Percentiles rank a stretch among this genome's conserved stretches.
Evolutionary conservation across 73 alveolate genomes (phyloP).

Genomic region (Blepharisma japonicum): DNA sequence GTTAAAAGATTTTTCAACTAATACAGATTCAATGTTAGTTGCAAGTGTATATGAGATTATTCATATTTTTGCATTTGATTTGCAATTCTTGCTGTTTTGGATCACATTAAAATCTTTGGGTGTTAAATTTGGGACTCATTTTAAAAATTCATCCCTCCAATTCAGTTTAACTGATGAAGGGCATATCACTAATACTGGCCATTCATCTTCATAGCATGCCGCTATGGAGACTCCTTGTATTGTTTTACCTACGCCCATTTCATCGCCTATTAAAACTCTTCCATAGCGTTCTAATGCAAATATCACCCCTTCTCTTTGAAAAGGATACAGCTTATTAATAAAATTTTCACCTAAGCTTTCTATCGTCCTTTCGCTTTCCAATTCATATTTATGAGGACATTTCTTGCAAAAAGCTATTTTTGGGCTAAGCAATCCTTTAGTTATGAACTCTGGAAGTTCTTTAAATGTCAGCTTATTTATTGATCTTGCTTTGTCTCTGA

Average conservation of each 20-base stretch:
- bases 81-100: constrained; percentile 54
- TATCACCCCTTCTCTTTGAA: constrained; percentile 78
- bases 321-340: constrained; percentile 49
- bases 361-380: constrained; percentile 15
- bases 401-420: neutral
- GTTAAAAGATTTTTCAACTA: constrained; percentile 52
- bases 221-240: constrained; percentile 85
- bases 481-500: neutral
- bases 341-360: constrained; percentile 42
- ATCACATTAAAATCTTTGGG: constrained; percentile 56
- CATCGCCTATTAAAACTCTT: constrained; percentile 90
- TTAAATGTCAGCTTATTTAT: neutral
- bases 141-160: constrained; percentile 83
- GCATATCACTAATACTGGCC: constrained; percentile 92
- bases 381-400: neutral
- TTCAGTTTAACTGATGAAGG: constrained; percentile 83
- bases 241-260: constrained; percentile 97
- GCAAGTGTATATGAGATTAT: constrained; percentile 83
- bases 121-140: constrained; percentile 44
- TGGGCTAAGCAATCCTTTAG: neutral
- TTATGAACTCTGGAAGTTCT: neutral
- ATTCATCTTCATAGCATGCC: constrained; percentile 68
- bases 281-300: constrained; percentile 80
- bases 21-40: constrained; percentile 43
- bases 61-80: constrained; percentile 55